These are phyloP conservation scores for Populus nigra DNA, from an alignment of 345 rosid species.

Conservation along the genomic window DNA sequence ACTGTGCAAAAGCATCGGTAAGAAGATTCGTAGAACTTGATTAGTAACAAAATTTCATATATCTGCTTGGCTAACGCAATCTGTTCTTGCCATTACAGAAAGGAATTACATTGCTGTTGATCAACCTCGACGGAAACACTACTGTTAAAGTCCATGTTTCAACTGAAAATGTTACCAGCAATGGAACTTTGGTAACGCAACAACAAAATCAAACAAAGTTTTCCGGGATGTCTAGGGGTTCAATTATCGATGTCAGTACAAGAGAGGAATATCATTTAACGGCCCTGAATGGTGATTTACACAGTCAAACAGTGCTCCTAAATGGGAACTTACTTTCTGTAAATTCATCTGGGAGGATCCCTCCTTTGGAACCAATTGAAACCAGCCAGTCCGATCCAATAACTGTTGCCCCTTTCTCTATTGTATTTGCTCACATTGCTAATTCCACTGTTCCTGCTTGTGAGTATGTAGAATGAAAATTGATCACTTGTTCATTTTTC, in stretches of 20 bases:
- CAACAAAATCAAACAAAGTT: conserved; percentile 20
- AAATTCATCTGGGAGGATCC: conserved; percentile 33
- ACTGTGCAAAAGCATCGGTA: conserved; percentile 39
- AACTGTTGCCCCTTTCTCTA: conserved; percentile 38
- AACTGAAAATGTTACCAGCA: conserved; percentile 17
- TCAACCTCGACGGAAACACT: conserved; percentile 42
- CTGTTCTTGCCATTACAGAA: conserved; percentile 22
- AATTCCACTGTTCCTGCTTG: conserved; percentile 35
- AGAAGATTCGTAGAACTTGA: conserved; percentile 8
- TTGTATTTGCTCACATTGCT: conserved; percentile 40
- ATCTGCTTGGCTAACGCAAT: not conserved
- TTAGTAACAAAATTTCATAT: not conserved
- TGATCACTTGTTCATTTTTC: not conserved
- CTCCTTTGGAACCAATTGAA: conserved; percentile 34
- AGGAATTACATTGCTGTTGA: conserved; percentile 49
- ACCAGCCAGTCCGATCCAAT: conserved; percentile 32
- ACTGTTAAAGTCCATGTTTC: conserved; percentile 32
- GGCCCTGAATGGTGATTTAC: conserved; percentile 38
- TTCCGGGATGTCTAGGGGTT: conserved; percentile 26
- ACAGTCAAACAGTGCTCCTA: conserved; percentile 43
- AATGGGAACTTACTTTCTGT: conserved; percentile 38
- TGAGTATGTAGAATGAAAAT: conserved; percentile 1
- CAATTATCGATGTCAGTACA: conserved; percentile 1
- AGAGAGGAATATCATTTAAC: conserved; percentile 52
- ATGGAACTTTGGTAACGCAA: conserved; percentile 12